Percentiles rank a stretch among this genome's conserved stretches.
These are phyloP conservation scores for Adansonia digitata DNA, from an alignment of 345 rosid species.

Conservation along the genomic window DNA sequence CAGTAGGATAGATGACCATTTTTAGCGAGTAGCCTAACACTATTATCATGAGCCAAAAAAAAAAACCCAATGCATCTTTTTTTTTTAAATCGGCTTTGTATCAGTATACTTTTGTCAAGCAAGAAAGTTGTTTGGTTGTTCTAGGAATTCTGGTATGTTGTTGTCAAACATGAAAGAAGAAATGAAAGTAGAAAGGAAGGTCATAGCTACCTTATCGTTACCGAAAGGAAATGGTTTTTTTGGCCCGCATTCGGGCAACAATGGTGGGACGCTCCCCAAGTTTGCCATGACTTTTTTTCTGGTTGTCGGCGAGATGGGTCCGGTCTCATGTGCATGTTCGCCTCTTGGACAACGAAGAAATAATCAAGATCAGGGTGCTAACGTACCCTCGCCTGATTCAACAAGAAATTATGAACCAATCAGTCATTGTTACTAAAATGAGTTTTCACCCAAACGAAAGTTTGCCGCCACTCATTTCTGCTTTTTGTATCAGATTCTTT, in stretches of 20 bases:
- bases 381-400: not conserved
- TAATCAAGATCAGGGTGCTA: not conserved
- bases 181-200: not conserved
- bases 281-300: not conserved
- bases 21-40: constrained; percentile 1
- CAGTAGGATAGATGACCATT: not conserved
- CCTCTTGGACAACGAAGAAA: not conserved
- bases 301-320: not conserved
- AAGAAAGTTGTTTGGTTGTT: not conserved
- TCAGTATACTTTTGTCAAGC: not conserved
- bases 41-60: not conserved
- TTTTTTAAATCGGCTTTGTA: not conserved
- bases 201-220: not conserved
- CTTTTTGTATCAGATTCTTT: not conserved
- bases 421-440: not conserved
- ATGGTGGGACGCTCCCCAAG: constrained; percentile 1
- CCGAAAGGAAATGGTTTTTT: constrained; percentile 1
- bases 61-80: not conserved
- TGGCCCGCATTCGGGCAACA: not conserved
- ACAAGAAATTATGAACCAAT: not conserved
- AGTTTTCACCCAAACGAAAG: not conserved
- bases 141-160: not conserved
- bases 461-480: not conserved
- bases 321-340: not conserved
- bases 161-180: not conserved